Percentiles rank a stretch among this genome's conserved stretches.
Conservation (phyloP, 441 rosid genomes). For the Dalechampia spathulata region DNA sequence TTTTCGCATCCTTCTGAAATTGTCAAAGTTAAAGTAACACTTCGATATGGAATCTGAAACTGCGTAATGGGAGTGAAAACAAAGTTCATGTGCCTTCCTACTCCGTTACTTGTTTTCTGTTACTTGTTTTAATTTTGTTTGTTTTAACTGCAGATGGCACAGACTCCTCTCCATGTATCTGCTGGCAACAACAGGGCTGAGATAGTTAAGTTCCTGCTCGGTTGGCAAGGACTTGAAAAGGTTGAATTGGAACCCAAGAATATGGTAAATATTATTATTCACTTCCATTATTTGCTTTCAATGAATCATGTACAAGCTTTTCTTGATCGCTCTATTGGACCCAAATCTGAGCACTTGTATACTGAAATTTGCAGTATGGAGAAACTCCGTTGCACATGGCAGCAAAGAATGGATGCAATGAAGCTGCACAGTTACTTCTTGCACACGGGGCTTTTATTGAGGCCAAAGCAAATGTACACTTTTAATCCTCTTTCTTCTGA, state of each 20-base stretch:
- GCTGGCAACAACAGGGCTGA: conserved; percentile 71
- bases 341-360: conserved; percentile 8
- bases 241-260: conserved; percentile 81
- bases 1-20: neutral
- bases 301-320: neutral
- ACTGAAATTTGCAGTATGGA: conserved; percentile 60
- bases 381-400: conserved; percentile 99
- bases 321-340: neutral
- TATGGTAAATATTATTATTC: conserved; percentile 34
- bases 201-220: conserved; percentile 59
- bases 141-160: conserved; percentile 61
- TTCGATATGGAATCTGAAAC: neutral
- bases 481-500: conserved; percentile 9
- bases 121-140: conserved; percentile 7
- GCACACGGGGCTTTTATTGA: conserved; percentile 76
- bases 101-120: neutral
- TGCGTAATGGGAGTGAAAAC: neutral
- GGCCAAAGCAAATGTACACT: conserved; percentile 77
- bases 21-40: neutral
- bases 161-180: conserved; percentile 86
- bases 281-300: neutral
- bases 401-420: conserved; percentile 85
- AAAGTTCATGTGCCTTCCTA: neutral
- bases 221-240: conserved; percentile 61
- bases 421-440: conserved; percentile 71